phyloP scores from a whole-genome alignment of 805 yeast species.

The Pichia californica region DNA sequence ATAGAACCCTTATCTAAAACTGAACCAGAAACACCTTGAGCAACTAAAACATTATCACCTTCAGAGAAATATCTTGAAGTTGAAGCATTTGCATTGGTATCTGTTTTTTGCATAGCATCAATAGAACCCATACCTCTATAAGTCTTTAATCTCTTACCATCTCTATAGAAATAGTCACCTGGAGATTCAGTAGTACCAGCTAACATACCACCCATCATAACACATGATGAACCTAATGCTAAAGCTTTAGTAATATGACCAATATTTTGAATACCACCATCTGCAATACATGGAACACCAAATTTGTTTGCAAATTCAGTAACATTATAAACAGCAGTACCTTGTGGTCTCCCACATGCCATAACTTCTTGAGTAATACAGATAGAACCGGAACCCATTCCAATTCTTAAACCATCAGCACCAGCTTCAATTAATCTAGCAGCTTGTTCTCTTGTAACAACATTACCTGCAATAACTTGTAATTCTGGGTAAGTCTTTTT shows the following conservation, averaged over 20 bases:
- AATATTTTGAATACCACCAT: conserved; percentile 98
- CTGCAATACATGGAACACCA: conserved; percentile 98
- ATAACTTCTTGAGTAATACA: conserved; percentile 99
- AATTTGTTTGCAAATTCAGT: conserved; percentile 89
- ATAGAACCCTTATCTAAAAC: conserved; percentile 96
- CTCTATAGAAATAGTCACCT: conserved; percentile 96
- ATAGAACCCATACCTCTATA: conserved; percentile 99
- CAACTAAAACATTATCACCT: conserved; percentile 90
- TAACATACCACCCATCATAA: conserved; percentile 99
- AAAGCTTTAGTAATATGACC: conserved; percentile 97
- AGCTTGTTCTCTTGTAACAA: conserved; percentile 98
- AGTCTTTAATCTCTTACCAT: conserved; percentile 93
- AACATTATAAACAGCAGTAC: conserved; percentile 95
- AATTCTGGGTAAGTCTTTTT: conserved; percentile 72
- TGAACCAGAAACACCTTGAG: conserved; percentile 97
- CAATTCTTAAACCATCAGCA: conserved; percentile 96
- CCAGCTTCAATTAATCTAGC: conserved; percentile 92
- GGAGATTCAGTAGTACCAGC: conserved; percentile 99
- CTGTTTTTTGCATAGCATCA: conserved; percentile 95
- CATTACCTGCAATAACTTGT: conserved; percentile 95
- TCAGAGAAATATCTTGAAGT: conserved; percentile 98
- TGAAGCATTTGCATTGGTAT: conserved; percentile 87
- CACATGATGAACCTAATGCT: conserved; percentile 93
- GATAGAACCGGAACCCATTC: conserved; percentile 99
- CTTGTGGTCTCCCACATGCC: conserved; percentile 99